Evolutionary conservation across 495 filamentous ascomycete genomes (phyloP), one percentile per base, ranked within the genome.

Genomic region (Diplogelasinospora grovesii): DNA sequence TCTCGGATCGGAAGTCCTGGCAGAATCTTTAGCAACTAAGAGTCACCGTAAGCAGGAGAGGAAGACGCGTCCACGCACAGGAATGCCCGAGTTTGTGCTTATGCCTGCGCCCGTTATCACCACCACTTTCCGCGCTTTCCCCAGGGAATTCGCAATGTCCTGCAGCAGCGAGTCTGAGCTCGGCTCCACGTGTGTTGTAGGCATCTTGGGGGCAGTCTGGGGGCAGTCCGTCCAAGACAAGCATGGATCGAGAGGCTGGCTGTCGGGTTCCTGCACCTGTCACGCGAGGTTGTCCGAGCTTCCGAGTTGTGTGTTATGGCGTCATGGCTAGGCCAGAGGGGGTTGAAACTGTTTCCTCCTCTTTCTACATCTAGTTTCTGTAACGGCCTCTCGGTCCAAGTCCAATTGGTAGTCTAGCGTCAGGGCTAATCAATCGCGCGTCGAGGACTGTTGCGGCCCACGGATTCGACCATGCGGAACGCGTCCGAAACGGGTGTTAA

Each of bases 61-160:
- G 23, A 30, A 38, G 41, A 31, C 47, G 39, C 38, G 41, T 46
- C 28, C 13, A 61, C 76, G 50, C 63, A 84, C 80, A 11, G 81
- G 81, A 44, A 85, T 84, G 25, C 81, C 81, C 42, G 77, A 83
- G 53, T 82, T 85, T 30, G 81, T 85, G 48, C 77, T 82, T 37
- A 85, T 85, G 19, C 81, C 81, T 32, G 81, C 81, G 22, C 81
- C 81, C 0, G 81, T 84, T 16, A 85, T 64, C 7, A 85, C 73
- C 21, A 85, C 71, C 6, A 80, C 65, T 41, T 81, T 83, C 38
- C 69, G 69, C 3, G 81, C 70, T 43, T 78, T 75, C 36, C 66
- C 72, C 25, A 85, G 59, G 1, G 65, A 52, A 47, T 81, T 69
- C 38, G 81, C 81, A 41, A 85, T 75, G 15, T 72, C 57, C 41